Conservation (phyloP, 139 green algal species). For the Trebouxia sp. region DNA sequence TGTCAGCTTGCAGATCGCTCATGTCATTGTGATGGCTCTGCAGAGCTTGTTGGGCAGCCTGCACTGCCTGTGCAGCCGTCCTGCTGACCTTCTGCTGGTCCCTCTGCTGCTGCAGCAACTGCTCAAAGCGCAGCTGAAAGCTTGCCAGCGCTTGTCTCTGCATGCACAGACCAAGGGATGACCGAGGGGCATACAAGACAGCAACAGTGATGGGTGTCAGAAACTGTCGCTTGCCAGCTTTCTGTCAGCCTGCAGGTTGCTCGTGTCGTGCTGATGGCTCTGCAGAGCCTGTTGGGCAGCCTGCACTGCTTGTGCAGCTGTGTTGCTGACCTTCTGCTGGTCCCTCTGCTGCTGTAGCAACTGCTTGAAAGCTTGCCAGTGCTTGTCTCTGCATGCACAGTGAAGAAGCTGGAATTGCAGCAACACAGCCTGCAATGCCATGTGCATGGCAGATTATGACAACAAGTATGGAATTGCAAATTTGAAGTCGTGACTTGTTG, state of each 20-base stretch:
- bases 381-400: constrained; percentile 9
- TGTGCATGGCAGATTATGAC: no score
- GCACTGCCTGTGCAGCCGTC: not conserved
- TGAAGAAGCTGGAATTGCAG: no score
- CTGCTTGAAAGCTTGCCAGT: not conserved
- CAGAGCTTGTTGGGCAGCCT: not conserved
- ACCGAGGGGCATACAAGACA: no score
- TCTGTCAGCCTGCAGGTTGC: not conserved
- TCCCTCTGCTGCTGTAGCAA: not conserved
- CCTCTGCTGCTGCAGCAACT: not conserved
- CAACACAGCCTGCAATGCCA: no score
- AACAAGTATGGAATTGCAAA: no score
- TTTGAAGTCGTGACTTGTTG: no score
- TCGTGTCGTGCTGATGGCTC: not conserved
- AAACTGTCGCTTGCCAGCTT: no score
- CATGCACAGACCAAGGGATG: no score
- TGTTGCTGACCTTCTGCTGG: not conserved
- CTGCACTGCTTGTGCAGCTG: not conserved
- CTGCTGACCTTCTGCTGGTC: not conserved
- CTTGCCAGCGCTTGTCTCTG: not conserved
- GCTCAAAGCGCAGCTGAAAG: not conserved
- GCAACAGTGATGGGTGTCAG: not conserved
- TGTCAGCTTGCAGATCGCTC: not conserved
- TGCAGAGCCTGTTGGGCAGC: no score
- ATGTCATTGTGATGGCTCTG: no score